phyloP scores from a whole-genome alignment of 139 green algal species.

The Micromonas commoda region DNA sequence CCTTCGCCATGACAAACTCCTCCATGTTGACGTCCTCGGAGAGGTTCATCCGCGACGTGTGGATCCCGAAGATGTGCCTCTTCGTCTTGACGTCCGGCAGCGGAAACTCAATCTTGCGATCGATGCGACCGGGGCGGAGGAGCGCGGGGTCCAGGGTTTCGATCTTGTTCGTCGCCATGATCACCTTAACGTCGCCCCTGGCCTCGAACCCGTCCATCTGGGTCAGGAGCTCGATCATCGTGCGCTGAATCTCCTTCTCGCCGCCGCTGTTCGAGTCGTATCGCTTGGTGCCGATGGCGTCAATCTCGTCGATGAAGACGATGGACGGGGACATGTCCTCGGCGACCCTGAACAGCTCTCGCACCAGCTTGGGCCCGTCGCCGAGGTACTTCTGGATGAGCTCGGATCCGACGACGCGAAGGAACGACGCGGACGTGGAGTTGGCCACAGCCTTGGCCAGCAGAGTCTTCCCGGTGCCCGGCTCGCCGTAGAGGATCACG shows the following conservation, averaged over 20 bases:
- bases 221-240: constrained; percentile 97
- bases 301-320: constrained; percentile 99
- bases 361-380: constrained; percentile 95
- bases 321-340: constrained; percentile 92
- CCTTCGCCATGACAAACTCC: constrained; percentile 86
- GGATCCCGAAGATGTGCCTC: constrained; percentile 87
- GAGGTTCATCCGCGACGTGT: constrained; percentile 81
- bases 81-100: constrained; percentile 97
- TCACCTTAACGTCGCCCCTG: constrained; percentile 95
- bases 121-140: constrained; percentile 88
- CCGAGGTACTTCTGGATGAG: constrained; percentile 99
- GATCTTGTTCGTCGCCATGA: constrained; percentile 98
- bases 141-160: constrained; percentile 93
- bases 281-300: constrained; percentile 93
- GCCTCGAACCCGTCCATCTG: constrained; percentile 96
- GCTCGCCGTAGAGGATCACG: constrained; percentile 96
- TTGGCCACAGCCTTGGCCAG: constrained; percentile 97
- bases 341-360: constrained; percentile 92
- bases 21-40: constrained; percentile 94
- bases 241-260: constrained; percentile 96
- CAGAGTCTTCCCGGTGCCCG: constrained; percentile 95
- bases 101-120: constrained; percentile 97
- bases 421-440: constrained; percentile 89
- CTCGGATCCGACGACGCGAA: constrained; percentile 91
- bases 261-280: constrained; percentile 89